These are phyloP conservation scores for Angophora floribunda DNA, from an alignment of 345 rosid genomes.

Conservation along the genomic window DNA sequence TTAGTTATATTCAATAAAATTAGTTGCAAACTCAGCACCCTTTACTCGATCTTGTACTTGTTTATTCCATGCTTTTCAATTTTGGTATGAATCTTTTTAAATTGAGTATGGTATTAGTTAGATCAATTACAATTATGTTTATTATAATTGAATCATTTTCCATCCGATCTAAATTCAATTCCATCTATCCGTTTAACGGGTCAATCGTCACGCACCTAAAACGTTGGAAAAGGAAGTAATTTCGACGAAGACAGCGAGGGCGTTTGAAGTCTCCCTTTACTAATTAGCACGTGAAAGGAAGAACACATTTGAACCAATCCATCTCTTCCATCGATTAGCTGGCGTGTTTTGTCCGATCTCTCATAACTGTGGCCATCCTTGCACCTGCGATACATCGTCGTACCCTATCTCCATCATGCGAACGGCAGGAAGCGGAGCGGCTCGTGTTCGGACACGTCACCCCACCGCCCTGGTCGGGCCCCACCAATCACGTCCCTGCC, in stretches of 20 bases:
- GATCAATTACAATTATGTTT: too few species aligned
- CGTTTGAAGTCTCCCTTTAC: not conserved
- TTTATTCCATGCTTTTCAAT: not conserved
- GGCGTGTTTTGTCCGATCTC: not conserved
- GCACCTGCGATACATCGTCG: not conserved
- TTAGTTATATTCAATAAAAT: too few species aligned
- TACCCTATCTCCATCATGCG: not conserved
- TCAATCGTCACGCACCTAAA: not conserved
- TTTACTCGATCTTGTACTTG: fast-evolving
- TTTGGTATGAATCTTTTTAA: too few species aligned
- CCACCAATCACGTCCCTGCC: not conserved
- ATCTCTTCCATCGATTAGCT: not conserved
- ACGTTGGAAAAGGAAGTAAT: not conserved
- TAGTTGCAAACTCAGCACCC: too few species aligned
- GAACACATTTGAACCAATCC: not conserved
- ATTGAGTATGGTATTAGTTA: not conserved
- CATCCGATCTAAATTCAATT: not conserved
- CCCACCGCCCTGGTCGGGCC: not conserved
- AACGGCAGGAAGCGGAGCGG: not conserved
- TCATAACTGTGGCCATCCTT: not conserved
- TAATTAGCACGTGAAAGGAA: not conserved
- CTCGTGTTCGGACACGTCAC: not conserved
- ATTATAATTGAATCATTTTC: too few species aligned
- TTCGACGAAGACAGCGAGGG: not conserved
- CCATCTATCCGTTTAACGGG: not conserved